Conservation (phyloP, 2,329 filamentous ascomycete species). For the Xylaria sp. region DNA sequence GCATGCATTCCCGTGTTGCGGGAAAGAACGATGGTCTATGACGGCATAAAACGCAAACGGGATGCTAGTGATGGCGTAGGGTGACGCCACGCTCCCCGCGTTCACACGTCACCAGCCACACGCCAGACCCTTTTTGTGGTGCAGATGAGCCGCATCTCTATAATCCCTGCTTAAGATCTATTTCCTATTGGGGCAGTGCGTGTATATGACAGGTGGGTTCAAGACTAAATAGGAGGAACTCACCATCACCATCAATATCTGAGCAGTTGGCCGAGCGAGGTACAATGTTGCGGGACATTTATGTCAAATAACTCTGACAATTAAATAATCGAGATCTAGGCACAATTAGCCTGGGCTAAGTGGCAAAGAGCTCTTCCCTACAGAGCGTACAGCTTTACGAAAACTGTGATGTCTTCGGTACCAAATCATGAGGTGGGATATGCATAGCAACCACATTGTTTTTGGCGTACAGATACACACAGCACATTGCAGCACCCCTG, state of each 20-base stretch:
- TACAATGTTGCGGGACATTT: not conserved
- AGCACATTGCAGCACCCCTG: not conserved
- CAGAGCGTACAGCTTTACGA: not conserved
- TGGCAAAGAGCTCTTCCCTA: conserved; percentile 10
- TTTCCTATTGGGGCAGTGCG: conserved; percentile 29
- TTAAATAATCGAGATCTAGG: not conserved
- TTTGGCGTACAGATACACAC: conserved; percentile 1
- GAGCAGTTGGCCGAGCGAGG: not conserved
- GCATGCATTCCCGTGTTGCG: conserved; percentile 17
- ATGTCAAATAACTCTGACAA: not conserved
- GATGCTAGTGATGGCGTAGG: conserved; percentile 21
- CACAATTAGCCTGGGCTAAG: not conserved
- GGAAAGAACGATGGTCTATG: conserved; percentile 43
- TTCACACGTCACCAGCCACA: conserved; percentile 36
- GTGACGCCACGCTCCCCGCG: conserved; percentile 39
- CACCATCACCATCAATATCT: too few species aligned
- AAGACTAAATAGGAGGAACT: not conserved
- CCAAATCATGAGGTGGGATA: not conserved
- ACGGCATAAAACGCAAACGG: conserved; percentile 40
- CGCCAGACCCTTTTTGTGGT: conserved; percentile 8
- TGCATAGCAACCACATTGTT: not conserved
- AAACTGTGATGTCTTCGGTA: not conserved
- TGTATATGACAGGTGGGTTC: not conserved
- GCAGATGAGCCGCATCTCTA: conserved; percentile 29
- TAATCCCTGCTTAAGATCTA: conserved; percentile 3